Percentiles rank a stretch among this genome's conserved stretches.
Evolutionary conservation across 2,329 filamentous ascomycete genomes (phyloP).

Genomic region (Fonsecaea pedrosoi): DNA sequence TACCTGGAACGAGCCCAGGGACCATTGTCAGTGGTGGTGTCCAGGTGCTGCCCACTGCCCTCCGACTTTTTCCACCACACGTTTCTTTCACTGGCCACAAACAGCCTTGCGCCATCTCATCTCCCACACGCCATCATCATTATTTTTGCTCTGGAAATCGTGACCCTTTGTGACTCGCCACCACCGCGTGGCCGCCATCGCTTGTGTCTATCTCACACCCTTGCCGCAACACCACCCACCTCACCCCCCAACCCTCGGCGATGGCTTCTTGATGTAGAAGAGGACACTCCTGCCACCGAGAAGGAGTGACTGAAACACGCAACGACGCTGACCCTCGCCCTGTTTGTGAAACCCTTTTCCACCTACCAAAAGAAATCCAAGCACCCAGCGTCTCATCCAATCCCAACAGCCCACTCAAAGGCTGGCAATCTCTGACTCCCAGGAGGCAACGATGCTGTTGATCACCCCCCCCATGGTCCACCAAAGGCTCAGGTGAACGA

Average conservation of each 20-base stretch:
- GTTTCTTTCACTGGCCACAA: neutral
- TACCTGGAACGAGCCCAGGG: neutral
- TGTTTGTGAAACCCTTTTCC: slow-evolving; percentile 13
- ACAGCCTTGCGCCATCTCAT: slow-evolving; percentile 18
- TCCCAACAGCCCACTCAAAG: slow-evolving; percentile 20
- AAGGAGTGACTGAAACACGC: slow-evolving; percentile 14
- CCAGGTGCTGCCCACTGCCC: neutral
- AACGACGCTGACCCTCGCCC: neutral
- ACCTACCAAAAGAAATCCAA: slow-evolving; percentile 5
- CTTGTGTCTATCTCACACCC: neutral
- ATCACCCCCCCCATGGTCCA: slow-evolving; percentile 28
- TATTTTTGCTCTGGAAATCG: neutral
- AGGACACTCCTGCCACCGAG: slow-evolving; percentile 2
- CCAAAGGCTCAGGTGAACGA: slow-evolving; percentile 7
- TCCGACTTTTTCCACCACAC: neutral
- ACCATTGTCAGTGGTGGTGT: neutral
- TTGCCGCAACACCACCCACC: neutral
- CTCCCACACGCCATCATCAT: neutral
- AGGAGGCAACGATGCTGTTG: slow-evolving; percentile 11
- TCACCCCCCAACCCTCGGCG: neutral
- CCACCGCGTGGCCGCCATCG: slow-evolving; percentile 7
- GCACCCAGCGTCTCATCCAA: slow-evolving; percentile 26
- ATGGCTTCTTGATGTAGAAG: neutral
- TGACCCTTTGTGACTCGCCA: neutral
- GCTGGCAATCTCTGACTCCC: slow-evolving; percentile 15